phyloP scores from a whole-genome alignment of 306 rosid genomes.

The Lagenaria siceraria region DNA sequence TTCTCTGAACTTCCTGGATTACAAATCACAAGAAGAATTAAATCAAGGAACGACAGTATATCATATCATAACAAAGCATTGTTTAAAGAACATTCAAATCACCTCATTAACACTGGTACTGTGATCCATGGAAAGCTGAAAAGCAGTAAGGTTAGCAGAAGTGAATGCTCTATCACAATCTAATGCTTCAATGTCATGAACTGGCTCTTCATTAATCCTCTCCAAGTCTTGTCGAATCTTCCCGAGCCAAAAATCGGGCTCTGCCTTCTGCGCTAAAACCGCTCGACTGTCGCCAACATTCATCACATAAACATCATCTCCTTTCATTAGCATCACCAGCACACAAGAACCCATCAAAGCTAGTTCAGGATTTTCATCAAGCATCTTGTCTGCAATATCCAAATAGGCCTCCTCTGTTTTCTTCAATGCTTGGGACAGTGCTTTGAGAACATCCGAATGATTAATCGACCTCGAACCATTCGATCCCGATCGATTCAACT shows the following conservation, averaged over 20 bases:
- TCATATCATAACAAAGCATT: neutral
- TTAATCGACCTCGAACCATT: conserved; percentile 20
- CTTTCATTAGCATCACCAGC: conserved; percentile 94
- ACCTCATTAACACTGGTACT: conserved; percentile 77
- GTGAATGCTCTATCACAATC: conserved; percentile 38
- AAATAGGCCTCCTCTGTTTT: conserved; percentile 85
- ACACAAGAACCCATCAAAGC: conserved; percentile 99
- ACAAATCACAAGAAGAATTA: neutral
- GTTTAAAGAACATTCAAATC: neutral
- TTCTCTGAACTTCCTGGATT: conserved; percentile 75
- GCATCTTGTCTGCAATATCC: conserved; percentile 74
- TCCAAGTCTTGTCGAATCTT: conserved; percentile 82
- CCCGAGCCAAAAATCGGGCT: conserved; percentile 91
- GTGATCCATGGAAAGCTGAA: conserved; percentile 87
- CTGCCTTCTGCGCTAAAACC: conserved; percentile 76
- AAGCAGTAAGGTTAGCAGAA: conserved; percentile 43
- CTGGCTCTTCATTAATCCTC: conserved; percentile 83
- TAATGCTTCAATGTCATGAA: conserved; percentile 73
- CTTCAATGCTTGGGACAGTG: conserved; percentile 63
- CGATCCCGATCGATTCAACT: conserved; percentile 33
- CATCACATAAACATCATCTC: conserved; percentile 91
- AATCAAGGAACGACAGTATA: neutral
- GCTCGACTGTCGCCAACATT: conserved; percentile 93
- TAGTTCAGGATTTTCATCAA: conserved; percentile 72
- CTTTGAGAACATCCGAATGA: conserved; percentile 72